Base-by-base conservation (phyloP, 1,284 basidiomycete species). In the Irpex lacteus region DNA sequence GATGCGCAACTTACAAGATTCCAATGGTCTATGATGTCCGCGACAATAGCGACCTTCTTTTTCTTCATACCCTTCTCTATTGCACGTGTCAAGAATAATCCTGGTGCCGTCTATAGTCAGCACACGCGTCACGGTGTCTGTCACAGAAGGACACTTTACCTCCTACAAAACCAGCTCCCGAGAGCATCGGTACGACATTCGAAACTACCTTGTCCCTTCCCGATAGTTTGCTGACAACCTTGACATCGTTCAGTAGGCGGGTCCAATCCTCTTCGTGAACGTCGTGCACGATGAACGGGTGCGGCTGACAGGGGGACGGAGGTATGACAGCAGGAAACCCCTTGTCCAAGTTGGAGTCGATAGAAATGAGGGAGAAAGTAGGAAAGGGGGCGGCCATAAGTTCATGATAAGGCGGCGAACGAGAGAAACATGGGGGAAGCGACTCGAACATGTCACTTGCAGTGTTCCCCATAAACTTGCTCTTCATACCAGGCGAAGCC, bases 261-360 rank as follows among this genome's bases (percentile, higher is more conserved):
- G 52, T 53, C 70, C 71, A 72, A 59, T 71, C 71, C 13, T 57
- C 63, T 61, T 64, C 66, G 21, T 50, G 62, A 49, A 72, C 69
- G 53, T 71, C 71, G 53, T 72, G 69, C 53, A 63, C 60, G 15
- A 60, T 49, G 60, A 72, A 72, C 55, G 71, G 71, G 44, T 72
- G 71, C 32, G 66, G 69, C 52, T 55, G 36, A 9, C 61, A 49
- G 32, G 60, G 52, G 26, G 63, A 59, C 38, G 67, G 64, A 5
- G 71, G 71, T n/a, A 66, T 63, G 13, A 60, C 44, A 5, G 56
- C 5, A 2, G 68, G 67, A 59, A 69, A 71, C 5, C 70, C 70
- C 61, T 60, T 63, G 34, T 63, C 63, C 11, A 72, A 65, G 49
- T 61, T 61, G 6, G 54, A 62, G 36, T 65, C 65, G 36, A 50